Evolutionary conservation across 2,329 filamentous ascomycete genomes (phyloP), one percentile per base, ranked within the genome.

Genomic region (Westerdykella sp.): DNA sequence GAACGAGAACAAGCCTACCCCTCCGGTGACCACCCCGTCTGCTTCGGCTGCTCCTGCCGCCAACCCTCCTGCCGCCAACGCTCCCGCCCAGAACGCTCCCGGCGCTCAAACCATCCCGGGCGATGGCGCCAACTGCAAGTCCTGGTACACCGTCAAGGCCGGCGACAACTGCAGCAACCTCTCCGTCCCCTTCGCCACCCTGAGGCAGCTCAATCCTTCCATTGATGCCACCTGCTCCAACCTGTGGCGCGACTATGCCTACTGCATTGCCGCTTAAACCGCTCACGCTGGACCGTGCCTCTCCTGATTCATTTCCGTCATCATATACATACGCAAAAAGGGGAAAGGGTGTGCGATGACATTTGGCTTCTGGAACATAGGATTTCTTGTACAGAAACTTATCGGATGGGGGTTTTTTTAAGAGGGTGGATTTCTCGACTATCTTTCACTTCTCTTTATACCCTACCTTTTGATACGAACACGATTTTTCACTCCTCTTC

Each of bases 181-280:
- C 6, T 58, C 56, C 7, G 50, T 66, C 40, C 50, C 56, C 12
- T 45, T 62, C 30, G 53, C 37, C 6, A 56, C 53, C 13, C 56
- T 70, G 31, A 46, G 40, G 22, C 15, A 39, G 21, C 61, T 59
- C 43, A 70, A 70, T 49, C 42, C 53, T 16, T 36, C 53, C 18
- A 42, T 70, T 6, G 49, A 63, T 40, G 41, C 45, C 1, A 41
- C 52, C 31, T 70, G 66, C 53, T 51, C 44, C 34, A 69, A 69
- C 48, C 52, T 69, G 15, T 67, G 63, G 65, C 46, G 56, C 25
- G 63, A 57, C 6, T 66, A 63, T 41, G 50, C 52, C 34, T 67
- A 69, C 51, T 70, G 67, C 46, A 53, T 63, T 39, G 46, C 47
- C 13, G 42, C 42, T 11, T 56, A 21, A 37, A 14, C 4, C 6